phyloP scores from a whole-genome alignment of 208 protist species.

The Leishmania mexicana region DNA sequence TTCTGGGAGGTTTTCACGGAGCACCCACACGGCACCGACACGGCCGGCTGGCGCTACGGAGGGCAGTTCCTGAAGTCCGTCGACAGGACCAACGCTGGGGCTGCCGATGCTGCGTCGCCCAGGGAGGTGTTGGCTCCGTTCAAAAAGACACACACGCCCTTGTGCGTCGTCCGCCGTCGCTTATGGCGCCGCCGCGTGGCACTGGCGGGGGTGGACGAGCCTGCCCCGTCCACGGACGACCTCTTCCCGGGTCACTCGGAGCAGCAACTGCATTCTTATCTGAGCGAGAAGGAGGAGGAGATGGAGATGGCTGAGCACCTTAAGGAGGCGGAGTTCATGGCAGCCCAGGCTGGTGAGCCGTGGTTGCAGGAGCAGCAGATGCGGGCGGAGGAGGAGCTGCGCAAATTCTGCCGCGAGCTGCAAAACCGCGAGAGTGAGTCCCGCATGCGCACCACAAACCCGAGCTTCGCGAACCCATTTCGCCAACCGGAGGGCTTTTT shows the following conservation, averaged over 20 bases:
- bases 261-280: slow-evolving; percentile 26
- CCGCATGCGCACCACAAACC: slow-evolving; percentile 29
- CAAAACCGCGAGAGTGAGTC: slow-evolving; percentile 35
- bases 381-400: slow-evolving; percentile 48
- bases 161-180: slow-evolving; percentile 50
- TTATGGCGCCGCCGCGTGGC: slow-evolving; percentile 52
- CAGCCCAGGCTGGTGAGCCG: slow-evolving; percentile 22
- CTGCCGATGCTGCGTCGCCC: not conserved
- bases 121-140: slow-evolving; percentile 24
- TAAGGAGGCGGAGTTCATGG: slow-evolving; percentile 29
- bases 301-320: slow-evolving; percentile 51
- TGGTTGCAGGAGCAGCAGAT: slow-evolving; percentile 52
- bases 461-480: slow-evolving; percentile 51
- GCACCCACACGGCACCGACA: slow-evolving; percentile 48
- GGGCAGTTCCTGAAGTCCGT: slow-evolving; percentile 25
- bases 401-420: slow-evolving; percentile 37
- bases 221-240: slow-evolving; percentile 9
- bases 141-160: slow-evolving; percentile 48
- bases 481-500: not conserved
- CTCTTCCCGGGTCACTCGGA: slow-evolving; percentile 14
- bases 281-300: slow-evolving; percentile 45
- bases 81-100: slow-evolving; percentile 7
- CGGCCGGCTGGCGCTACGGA: slow-evolving; percentile 59
- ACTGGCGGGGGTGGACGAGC: slow-evolving; percentile 12
- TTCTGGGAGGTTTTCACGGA: slow-evolving; percentile 49